These are phyloP conservation scores for Stachybotrys chlorohalonatus DNA, from an alignment of 2,329 filamentous ascomycete genomes.

Conservation along the genomic window DNA sequence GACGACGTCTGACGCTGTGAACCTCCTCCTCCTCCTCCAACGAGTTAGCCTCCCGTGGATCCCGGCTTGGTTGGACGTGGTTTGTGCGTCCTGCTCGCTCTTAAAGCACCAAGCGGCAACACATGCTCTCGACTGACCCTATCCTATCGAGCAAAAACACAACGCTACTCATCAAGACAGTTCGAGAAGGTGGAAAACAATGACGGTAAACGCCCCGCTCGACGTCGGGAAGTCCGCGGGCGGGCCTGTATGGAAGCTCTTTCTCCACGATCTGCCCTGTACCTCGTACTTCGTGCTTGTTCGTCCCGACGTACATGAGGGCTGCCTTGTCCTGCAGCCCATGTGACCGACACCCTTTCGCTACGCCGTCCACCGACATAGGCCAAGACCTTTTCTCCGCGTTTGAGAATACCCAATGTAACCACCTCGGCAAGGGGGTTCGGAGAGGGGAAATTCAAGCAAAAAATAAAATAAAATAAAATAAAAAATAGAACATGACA, in stretches of 20 bases:
- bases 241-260: not conserved
- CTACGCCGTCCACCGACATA: not conserved
- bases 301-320: not conserved
- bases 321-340: not conserved
- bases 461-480: no score
- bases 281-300: not conserved
- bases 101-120: no score
- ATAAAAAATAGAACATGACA: no score
- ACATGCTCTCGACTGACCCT: no score
- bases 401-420: not conserved
- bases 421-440: no score
- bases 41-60: not conserved
- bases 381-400: not conserved
- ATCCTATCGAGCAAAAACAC: no score
- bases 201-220: not conserved
- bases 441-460: no score
- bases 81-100: not conserved
- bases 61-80: no score
- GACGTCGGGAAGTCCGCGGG: not conserved
- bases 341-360: not conserved
- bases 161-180: no score
- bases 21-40: not conserved
- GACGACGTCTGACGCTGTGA: not conserved
- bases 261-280: not conserved
- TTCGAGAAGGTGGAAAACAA: no score